Evolutionary conservation across 106 monocot genomes (phyloP).

Genomic region (Dendrobium catenatum): DNA sequence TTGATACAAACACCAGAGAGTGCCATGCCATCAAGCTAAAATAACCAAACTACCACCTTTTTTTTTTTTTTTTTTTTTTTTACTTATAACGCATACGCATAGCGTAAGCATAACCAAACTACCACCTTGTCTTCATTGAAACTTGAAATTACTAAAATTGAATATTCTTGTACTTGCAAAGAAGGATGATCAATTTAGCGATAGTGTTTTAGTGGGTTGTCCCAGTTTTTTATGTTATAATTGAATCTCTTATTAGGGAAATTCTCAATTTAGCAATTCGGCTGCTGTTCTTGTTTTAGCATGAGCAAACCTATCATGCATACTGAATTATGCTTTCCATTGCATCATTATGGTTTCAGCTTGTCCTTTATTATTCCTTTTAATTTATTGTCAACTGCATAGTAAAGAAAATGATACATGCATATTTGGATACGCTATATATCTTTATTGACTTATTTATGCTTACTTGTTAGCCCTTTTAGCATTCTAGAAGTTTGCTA

Average conservation of each 20-base stretch:
- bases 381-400: background rate
- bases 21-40: background rate
- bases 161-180: background rate
- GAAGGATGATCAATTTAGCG: background rate
- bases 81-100: too few relatives aligned
- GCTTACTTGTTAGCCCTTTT: background rate
- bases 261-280: background rate
- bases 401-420: background rate
- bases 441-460: background rate
- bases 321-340: conserved; percentile 1
- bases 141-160: background rate
- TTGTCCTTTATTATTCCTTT: background rate
- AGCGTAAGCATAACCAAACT: background rate
- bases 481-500: background rate
- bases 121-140: background rate
- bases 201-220: background rate
- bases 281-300: background rate
- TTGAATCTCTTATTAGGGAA: background rate
- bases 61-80: too few relatives aligned
- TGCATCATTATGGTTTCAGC: background rate
- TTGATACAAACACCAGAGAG: background rate
- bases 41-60: background rate
- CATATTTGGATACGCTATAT: background rate
- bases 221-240: background rate
- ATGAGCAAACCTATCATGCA: background rate